Conservation (phyloP, 1,284 basidiomycete species). For the Cronartium quercuum region DNA sequence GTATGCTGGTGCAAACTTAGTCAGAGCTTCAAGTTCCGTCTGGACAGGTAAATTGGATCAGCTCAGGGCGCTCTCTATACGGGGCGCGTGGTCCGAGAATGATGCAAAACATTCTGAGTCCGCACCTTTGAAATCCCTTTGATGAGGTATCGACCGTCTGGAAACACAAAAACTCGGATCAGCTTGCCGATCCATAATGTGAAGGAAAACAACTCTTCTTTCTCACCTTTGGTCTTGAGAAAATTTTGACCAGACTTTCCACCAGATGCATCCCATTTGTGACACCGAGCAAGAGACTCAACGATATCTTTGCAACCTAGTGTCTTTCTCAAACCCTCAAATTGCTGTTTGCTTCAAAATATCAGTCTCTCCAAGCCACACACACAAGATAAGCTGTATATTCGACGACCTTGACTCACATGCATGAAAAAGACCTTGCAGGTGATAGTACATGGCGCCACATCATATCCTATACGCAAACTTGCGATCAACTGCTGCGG, state of each 20-base stretch:
- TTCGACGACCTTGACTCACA: conserved; percentile 13
- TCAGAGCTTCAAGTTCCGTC: conserved; percentile 82
- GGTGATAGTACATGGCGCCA: conserved; percentile 33
- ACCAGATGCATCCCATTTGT: conserved; percentile 92
- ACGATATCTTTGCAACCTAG: conserved; percentile 91
- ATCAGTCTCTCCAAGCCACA: neutral
- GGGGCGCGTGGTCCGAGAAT: neutral
- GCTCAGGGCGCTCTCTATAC: neutral
- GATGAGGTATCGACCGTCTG: conserved; percentile 95
- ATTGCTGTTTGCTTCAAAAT: conserved; percentile 61
- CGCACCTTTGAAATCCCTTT: conserved; percentile 80
- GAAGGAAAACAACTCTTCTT: neutral
- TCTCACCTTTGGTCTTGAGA: conserved; percentile 79
- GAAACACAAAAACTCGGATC: neutral
- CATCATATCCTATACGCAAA: conserved; percentile 25
- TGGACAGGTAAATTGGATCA: neutral
- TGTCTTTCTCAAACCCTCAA: conserved; percentile 82
- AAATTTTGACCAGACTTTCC: conserved; percentile 97
- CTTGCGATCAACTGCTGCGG: neutral
- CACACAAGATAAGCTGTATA: neutral
- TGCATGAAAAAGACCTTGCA: conserved; percentile 40
- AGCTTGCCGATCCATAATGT: neutral
- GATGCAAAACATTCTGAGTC: too few species aligned
- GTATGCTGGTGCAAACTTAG: conserved; percentile 93
- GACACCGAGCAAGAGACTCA: conserved; percentile 83